phyloP scores from a whole-genome alignment of 306 rosid species.

The Dryas alaskensis region DNA sequence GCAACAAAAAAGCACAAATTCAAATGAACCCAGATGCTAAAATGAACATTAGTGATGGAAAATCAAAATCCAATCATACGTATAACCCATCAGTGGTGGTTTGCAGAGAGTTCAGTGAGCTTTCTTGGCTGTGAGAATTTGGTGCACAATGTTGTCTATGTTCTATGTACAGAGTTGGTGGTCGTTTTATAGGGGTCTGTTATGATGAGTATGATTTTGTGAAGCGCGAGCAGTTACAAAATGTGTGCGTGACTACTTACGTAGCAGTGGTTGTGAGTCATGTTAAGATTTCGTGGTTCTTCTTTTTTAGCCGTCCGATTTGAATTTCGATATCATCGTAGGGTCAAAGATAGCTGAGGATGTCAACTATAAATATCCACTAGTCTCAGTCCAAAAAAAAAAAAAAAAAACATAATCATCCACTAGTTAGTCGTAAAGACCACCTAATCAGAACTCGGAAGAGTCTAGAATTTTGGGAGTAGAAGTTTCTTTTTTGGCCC shows the following conservation, averaged over 20 bases:
- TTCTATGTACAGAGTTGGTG: background rate
- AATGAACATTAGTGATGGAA: no score
- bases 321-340: background rate
- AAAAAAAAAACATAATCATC: no score
- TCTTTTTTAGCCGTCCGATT: background rate
- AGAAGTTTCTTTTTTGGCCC: no score
- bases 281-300: background rate
- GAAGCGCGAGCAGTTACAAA: constrained; percentile 8
- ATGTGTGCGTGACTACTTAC: background rate
- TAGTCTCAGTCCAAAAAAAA: no score
- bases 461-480: no score
- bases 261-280: background rate
- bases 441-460: no score
- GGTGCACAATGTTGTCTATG: background rate
- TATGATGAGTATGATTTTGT: background rate
- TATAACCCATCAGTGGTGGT: constrained; percentile 36
- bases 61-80: constrained; percentile 20
- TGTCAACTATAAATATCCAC: background rate
- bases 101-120: background rate
- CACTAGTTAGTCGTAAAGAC: no score
- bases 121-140: background rate
- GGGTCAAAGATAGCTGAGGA: background rate
- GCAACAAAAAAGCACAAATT: background rate
- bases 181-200: background rate
- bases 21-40: background rate